Evolutionary conservation across 2,329 filamentous ascomycete genomes (phyloP).

Genomic region (Cladophialophora psammophila): DNA sequence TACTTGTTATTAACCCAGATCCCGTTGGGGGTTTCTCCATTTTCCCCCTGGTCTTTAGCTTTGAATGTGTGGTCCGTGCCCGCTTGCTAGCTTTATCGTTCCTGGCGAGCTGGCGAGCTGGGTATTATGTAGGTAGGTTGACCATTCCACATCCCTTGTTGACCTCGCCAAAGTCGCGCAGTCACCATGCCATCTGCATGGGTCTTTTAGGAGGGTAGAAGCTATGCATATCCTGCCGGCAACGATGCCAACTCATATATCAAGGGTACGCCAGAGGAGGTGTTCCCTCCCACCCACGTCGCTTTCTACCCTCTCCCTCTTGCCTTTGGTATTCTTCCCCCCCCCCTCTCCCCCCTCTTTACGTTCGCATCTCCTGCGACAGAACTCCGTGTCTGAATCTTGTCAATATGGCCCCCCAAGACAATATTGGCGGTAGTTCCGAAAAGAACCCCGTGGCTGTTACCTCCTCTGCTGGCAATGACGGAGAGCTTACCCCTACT

Average conservation of each 20-base stretch:
- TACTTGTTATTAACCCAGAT: not conserved
- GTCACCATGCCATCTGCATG: slow-evolving; percentile 4
- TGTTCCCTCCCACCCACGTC: not conserved
- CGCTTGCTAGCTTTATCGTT: not conserved
- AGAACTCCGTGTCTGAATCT: slow-evolving; percentile 1
- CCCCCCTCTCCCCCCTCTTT: not conserved
- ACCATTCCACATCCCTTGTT: slow-evolving; percentile 4
- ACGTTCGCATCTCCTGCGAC: not conserved
- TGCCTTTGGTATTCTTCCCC: not conserved
- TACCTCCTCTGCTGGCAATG: not conserved
- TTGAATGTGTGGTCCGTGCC: not conserved
- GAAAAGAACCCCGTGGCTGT: not conserved
- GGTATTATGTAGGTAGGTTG: not conserved
- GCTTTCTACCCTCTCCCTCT: not conserved
- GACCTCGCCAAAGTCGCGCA: slow-evolving; percentile 7
- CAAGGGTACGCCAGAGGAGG: slow-evolving; percentile 5
- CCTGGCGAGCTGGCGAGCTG: not conserved
- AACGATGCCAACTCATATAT: slow-evolving; percentile 7
- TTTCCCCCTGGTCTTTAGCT: not conserved
- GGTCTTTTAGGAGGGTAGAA: slow-evolving; percentile 3
- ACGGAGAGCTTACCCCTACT: slow-evolving; percentile 30
- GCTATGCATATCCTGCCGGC: not conserved
- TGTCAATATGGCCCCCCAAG: slow-evolving; percentile 3
- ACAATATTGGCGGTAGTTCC: not conserved
- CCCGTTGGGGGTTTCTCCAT: not conserved